Percentiles rank a stretch among this genome's conserved stretches.
Conservation (phyloP, 1,284 basidiomycete species). For the Inonotus obliquus region DNA sequence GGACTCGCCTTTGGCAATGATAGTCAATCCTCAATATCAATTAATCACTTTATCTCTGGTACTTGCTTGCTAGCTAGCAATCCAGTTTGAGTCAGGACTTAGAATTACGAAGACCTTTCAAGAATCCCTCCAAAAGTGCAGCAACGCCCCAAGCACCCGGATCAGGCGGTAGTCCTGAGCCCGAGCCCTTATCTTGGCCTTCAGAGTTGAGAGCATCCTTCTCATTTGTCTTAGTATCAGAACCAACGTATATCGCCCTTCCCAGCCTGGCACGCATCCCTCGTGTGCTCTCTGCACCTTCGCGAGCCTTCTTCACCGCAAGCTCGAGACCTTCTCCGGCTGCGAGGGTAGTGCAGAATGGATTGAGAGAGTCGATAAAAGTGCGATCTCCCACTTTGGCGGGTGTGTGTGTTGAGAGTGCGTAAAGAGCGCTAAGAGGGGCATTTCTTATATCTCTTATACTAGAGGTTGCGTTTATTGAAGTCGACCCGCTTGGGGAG, state of each 20-base stretch:
- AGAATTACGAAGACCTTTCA: conserved; percentile 25
- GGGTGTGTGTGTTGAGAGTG: conserved; percentile 42
- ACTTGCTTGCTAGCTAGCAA: too few relatives aligned
- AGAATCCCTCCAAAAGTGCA: conserved; percentile 35
- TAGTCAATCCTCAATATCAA: too few relatives aligned
- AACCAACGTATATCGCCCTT: conserved; percentile 44
- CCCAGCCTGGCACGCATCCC: conserved; percentile 45
- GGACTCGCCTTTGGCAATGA: too few relatives aligned
- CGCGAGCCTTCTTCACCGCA: conserved; percentile 34
- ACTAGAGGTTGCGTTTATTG: neutral
- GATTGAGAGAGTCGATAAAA: conserved; percentile 46
- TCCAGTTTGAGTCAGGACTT: neutral
- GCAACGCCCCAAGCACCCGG: conserved; percentile 51
- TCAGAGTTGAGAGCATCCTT: conserved; percentile 15
- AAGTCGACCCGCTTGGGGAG: conserved; percentile 15
- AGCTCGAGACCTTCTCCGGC: conserved; percentile 27
- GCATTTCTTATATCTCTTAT: conserved; percentile 19
- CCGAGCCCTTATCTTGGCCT: neutral
- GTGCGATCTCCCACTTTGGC: conserved; percentile 51
- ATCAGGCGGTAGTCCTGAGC: conserved; percentile 35
- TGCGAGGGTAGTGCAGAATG: conserved; percentile 38
- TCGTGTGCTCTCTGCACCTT: conserved; percentile 44
- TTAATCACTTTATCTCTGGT: too few relatives aligned
- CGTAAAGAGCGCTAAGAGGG: conserved; percentile 29
- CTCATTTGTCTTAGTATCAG: conserved; percentile 20